Conservation (phyloP, 1,139 yeast species). For the Nakaseomyces delphensis region DNA sequence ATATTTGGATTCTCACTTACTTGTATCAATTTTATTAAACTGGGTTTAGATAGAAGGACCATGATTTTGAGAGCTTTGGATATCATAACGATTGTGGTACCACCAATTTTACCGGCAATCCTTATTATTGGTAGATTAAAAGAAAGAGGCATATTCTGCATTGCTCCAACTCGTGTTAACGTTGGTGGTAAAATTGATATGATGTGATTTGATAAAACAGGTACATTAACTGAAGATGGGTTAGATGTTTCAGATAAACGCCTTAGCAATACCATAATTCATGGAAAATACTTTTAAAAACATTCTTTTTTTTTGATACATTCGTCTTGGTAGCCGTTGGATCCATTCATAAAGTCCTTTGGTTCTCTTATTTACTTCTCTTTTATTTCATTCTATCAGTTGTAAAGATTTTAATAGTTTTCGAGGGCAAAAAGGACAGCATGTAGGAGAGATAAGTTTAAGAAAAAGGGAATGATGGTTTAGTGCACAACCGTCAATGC, state of each 20-base stretch:
- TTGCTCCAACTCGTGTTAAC: conserved; percentile 87
- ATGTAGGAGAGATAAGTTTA: no score
- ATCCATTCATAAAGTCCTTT: no score
- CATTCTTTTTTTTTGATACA: no score
- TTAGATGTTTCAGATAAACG: conserved; percentile 86
- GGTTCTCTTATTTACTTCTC: no score
- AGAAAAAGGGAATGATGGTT: no score
- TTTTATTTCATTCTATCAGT: no score
- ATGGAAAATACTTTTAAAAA: no score
- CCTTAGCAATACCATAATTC: conserved; percentile 37
- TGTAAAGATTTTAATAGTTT: no score
- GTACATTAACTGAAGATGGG: conserved; percentile 95
- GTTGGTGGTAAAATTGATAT: conserved; percentile 90
- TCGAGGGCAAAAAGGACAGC: no score
- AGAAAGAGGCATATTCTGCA: conserved; percentile 66
- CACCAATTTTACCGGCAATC: conserved; percentile 98
- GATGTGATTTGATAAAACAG: conserved; percentile 92
- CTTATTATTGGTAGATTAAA: conserved; percentile 88
- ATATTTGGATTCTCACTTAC: conserved; percentile 74
- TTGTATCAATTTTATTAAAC: conserved; percentile 67
- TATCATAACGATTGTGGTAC: conserved; percentile 90
- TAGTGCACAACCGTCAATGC: no score
- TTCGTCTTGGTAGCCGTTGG: no score
- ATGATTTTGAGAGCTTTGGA: conserved; percentile 87
- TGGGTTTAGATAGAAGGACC: conserved; percentile 59